Evolutionary conservation across 2,329 filamentous ascomycete species (phyloP).

Genomic region (Mycogone perniciosa): DNA sequence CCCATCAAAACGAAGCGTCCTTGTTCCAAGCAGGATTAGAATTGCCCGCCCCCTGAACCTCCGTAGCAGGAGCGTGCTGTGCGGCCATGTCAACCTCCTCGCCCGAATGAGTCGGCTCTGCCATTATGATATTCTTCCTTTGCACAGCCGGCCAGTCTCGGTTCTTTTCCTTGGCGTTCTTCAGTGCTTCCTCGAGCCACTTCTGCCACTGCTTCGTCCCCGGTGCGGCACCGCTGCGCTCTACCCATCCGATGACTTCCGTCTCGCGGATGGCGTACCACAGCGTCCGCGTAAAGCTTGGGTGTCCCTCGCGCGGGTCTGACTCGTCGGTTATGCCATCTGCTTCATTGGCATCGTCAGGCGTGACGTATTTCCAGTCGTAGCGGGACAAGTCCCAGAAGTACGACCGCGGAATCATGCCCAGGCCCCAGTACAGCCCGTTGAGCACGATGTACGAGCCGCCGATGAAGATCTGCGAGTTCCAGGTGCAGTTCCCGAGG

Average conservation of each 20-base stretch:
- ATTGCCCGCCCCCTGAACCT: conserved; percentile 18
- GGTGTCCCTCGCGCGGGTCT: conserved; percentile 34
- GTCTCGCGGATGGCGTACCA: conserved; percentile 56
- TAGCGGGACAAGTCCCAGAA: conserved; percentile 57
- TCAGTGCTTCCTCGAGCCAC: conserved; percentile 47
- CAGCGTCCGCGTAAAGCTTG: conserved; percentile 49
- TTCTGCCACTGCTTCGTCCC: conserved; percentile 44
- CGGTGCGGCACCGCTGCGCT: conserved; percentile 45
- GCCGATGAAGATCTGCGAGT: conserved; percentile 53
- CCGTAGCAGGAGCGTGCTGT: conserved; percentile 25
- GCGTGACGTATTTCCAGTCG: conserved; percentile 35
- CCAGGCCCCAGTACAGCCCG: conserved; percentile 51
- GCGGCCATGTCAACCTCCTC: conserved; percentile 22
- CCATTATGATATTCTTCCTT: conserved; percentile 45
- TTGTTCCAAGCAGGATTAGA: conserved; percentile 17
- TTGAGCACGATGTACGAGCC: conserved; percentile 54
- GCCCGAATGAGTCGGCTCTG: conserved; percentile 18
- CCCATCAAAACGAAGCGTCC: conserved; percentile 20
- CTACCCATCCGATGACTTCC: conserved; percentile 45
- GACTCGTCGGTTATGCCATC: conserved; percentile 22
- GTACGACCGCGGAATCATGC: conserved; percentile 39
- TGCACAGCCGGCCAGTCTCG: conserved; percentile 41
- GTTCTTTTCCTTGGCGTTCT: conserved; percentile 27
- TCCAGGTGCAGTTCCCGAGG: conserved; percentile 56
- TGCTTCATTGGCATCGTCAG: conserved; percentile 31